Base-by-base conservation (phyloP, 2,329 filamentous ascomycete genomes). In the Curvularia sp. region DNA sequence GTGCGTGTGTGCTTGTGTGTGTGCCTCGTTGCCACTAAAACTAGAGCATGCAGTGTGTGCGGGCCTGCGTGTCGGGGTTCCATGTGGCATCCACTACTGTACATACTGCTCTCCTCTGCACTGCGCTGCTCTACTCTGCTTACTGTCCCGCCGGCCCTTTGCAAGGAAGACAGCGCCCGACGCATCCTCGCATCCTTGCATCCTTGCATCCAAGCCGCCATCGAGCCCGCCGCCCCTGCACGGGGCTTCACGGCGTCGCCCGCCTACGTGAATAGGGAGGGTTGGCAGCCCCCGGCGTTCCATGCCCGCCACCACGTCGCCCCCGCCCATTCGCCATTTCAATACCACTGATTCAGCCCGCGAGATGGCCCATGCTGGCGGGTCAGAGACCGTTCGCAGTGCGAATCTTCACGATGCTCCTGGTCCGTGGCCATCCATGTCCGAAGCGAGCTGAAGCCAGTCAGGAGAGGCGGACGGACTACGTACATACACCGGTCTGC, bases 371-470 rank as follows among this genome's bases (percentile, higher is more conserved):
- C 65, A 60, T 55, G 48, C 49, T 54, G 59, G 59, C 59, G 67
- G 67, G 66, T 57, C 62, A 46, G 46, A 39, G 49, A 54, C 59
- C 57, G 62, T 62, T 67, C 64, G 59, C 61, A 59, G 51, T 63
- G 63, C 60, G 57, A 55, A 62, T 60, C 63, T 46, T 45, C 27
- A 30, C 30, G n/a, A 25, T 27, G 28, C 18, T 50, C 48, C 38
- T 48, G 55, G 55, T 23, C 58, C 55, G 55, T 61, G 59, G 54
- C 43, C 42, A 39, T n/a, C 32, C 32, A 15, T 36, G 32, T n/a
- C 32, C 36, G 46, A 36, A 41, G 52, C 63, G 47, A 61, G 58
- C 39, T 12, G 27, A 13, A 15, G 15, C 25, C 43, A 19, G 27
- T 28, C 43, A 46, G 64, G 57, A 59, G 50, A 50, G n/a, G 56